A percentile compares a stretch with the other conserved stretches of the same genome.
phyloP scores from a whole-genome alignment of 2,329 filamentous ascomycete species.

The Neonectria hederae region DNA sequence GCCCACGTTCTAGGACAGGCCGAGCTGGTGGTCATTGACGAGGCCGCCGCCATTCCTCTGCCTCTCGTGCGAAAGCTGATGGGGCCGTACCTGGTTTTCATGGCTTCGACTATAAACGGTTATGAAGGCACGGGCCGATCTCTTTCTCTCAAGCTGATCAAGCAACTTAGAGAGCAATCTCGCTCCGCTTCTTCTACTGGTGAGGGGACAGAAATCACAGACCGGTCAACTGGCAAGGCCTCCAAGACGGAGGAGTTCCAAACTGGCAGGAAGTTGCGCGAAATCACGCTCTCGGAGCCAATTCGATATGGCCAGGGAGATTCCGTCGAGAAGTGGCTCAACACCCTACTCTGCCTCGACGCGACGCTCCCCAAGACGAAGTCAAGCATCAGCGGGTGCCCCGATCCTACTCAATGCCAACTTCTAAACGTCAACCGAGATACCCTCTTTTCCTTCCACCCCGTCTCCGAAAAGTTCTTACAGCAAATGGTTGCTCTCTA shows the following conservation, averaged over 20 bases:
- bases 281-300: constrained; percentile 92
- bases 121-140: constrained; percentile 98
- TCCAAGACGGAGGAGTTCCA: constrained; percentile 70
- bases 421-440: constrained; percentile 95
- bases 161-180: constrained; percentile 94
- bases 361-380: constrained; percentile 86
- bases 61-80: constrained; percentile 93
- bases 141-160: constrained; percentile 93
- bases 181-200: constrained; percentile 66
- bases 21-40: constrained; percentile 94
- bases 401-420: constrained; percentile 91
- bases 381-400: constrained; percentile 78
- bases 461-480: constrained; percentile 94
- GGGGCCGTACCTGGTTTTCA: constrained; percentile 97
- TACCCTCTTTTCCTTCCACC: constrained; percentile 97
- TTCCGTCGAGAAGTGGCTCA: constrained; percentile 94
- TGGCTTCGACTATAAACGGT: constrained; percentile 99
- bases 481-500: constrained; percentile 99
- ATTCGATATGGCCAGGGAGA: constrained; percentile 95
- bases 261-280: constrained; percentile 82
- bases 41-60: constrained; percentile 94
- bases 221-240: constrained; percentile 80
- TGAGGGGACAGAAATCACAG: constrained; percentile 73
- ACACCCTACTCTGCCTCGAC: constrained; percentile 91
- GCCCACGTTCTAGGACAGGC: constrained; percentile 94